These are phyloP conservation scores for Mycena pura DNA, from an alignment of 768 basidiomycete species.

Conservation along the genomic window DNA sequence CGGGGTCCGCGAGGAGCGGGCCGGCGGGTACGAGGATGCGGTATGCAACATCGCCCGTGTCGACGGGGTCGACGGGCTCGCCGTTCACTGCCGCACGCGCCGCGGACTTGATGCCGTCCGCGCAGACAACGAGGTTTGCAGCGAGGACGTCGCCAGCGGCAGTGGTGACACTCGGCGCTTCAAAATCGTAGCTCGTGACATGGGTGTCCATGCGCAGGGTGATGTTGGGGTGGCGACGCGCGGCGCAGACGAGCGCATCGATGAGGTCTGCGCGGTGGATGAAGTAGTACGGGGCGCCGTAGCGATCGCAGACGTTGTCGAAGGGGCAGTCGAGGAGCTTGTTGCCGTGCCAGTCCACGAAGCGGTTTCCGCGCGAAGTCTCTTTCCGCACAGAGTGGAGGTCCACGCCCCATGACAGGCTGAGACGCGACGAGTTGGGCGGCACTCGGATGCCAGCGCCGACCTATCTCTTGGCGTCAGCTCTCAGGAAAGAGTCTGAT, in stretches of 20 bases:
- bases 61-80: conserved; percentile 16
- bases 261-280: conserved; percentile 53
- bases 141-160: conserved; percentile 40
- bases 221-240: conserved; percentile 31
- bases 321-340: conserved; percentile 21
- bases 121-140: conserved; percentile 45
- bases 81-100: conserved; percentile 30
- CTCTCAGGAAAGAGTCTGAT: neutral
- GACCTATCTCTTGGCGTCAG: conserved; percentile 32
- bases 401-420: conserved; percentile 21
- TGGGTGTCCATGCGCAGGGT: conserved; percentile 37
- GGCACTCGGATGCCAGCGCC: conserved; percentile 51
- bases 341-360: conserved; percentile 22
- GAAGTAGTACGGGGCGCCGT: conserved; percentile 50
- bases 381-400: conserved; percentile 14
- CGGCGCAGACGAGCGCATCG: conserved; percentile 37
- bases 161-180: conserved; percentile 38
- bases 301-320: conserved; percentile 13
- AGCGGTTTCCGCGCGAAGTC: conserved; percentile 21
- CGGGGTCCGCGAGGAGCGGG: conserved; percentile 24
- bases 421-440: conserved; percentile 27
- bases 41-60: conserved; percentile 42
- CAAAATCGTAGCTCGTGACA: conserved; percentile 30
- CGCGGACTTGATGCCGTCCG: conserved; percentile 40
- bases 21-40: conserved; percentile 28